Conservation (phyloP, 2,329 filamentous ascomycete species). For the Colletotrichum viniferum region DNA sequence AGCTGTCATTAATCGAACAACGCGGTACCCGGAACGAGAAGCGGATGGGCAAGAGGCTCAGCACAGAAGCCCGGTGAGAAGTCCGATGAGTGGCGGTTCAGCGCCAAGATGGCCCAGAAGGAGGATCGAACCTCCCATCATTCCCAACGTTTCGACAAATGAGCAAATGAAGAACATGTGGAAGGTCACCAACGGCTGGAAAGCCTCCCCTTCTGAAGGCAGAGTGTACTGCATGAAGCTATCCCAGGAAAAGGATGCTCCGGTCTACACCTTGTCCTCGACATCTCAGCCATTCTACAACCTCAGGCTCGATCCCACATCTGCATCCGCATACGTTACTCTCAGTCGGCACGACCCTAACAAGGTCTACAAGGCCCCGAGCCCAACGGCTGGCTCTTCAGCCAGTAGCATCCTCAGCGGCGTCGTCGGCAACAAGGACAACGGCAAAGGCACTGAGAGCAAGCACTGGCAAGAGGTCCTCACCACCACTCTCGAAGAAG, state of each 20-base stretch:
- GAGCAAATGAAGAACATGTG: conserved; percentile 69
- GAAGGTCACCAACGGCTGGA: conserved; percentile 74
- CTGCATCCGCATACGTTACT: conserved; percentile 64
- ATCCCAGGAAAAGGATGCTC: conserved; percentile 61
- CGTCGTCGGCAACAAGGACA: conserved; percentile 32
- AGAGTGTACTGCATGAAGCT: conserved; percentile 64
- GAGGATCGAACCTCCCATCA: conserved; percentile 43
- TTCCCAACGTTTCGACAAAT: conserved; percentile 58
- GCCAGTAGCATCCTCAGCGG: conserved; percentile 35
- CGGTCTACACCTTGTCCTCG: conserved; percentile 70
- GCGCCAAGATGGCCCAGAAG: conserved; percentile 28
- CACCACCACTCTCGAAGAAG: conserved; percentile 61
- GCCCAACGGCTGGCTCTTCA: conserved; percentile 27
- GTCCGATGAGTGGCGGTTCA: conserved; percentile 1
- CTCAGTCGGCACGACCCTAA: conserved; percentile 64
- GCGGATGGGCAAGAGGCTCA: conserved; percentile 25
- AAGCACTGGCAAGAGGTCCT: conserved; percentile 64
- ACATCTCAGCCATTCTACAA: conserved; percentile 69
- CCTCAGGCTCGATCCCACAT: conserved; percentile 67
- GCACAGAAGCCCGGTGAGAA: conserved; percentile 11
- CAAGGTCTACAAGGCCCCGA: conserved; percentile 57
- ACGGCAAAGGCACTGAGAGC: conserved; percentile 36
- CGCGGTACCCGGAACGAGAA: conserved; percentile 53
- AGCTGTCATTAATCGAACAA: conserved; percentile 68
- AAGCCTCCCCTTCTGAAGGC: conserved; percentile 63